Percentiles rank a stretch among this genome's conserved stretches.
These are phyloP conservation scores for Pelagomonas calceolata DNA, from an alignment of 108 stramenopile species.

Conservation along the genomic window DNA sequence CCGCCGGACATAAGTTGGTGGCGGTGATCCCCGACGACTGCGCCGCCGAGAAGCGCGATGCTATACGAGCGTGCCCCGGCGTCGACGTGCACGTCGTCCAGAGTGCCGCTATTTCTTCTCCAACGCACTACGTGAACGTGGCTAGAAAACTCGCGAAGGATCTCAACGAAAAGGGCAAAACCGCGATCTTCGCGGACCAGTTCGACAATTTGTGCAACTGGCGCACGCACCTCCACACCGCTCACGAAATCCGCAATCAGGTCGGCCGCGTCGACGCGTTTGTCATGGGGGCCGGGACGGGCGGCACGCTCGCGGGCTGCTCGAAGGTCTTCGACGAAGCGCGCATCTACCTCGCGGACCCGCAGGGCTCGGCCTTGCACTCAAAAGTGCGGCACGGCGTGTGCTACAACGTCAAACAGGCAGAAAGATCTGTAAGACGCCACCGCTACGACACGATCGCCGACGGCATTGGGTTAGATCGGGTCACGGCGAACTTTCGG, in stretches of 20 bases:
- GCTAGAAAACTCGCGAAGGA: slow-evolving; percentile 23
- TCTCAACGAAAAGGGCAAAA: slow-evolving; percentile 9
- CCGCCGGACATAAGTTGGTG: slow-evolving; percentile 68
- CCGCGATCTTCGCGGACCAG: slow-evolving; percentile 37
- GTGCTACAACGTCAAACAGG: slow-evolving; percentile 71
- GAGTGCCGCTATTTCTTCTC: slow-evolving; percentile 75
- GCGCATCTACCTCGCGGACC: slow-evolving; percentile 16
- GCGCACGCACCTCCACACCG: slow-evolving; percentile 71
- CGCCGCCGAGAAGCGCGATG: slow-evolving; percentile 63
- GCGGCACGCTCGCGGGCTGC: slow-evolving; percentile 84
- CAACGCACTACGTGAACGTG: slow-evolving; percentile 85
- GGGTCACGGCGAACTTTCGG: slow-evolving; percentile 76
- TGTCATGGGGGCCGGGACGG: slow-evolving; percentile 90
- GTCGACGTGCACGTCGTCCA: slow-evolving; percentile 69
- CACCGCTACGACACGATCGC: slow-evolving; percentile 92
- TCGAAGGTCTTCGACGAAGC: slow-evolving; percentile 56
- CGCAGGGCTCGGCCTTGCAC: slow-evolving; percentile 75
- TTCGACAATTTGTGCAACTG: slow-evolving; percentile 67
- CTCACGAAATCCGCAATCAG: slow-evolving; percentile 74
- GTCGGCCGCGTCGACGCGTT: slow-evolving; percentile 67
- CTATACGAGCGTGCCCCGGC: slow-evolving; percentile 52
- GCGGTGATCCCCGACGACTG: slow-evolving; percentile 93
- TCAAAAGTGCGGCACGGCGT: slow-evolving; percentile 77
- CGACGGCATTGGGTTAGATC: slow-evolving; percentile 91
- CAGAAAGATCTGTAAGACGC: slow-evolving; percentile 55